Conservation (phyloP, 257 asterid genomes). For the Primulina eburnea region DNA sequence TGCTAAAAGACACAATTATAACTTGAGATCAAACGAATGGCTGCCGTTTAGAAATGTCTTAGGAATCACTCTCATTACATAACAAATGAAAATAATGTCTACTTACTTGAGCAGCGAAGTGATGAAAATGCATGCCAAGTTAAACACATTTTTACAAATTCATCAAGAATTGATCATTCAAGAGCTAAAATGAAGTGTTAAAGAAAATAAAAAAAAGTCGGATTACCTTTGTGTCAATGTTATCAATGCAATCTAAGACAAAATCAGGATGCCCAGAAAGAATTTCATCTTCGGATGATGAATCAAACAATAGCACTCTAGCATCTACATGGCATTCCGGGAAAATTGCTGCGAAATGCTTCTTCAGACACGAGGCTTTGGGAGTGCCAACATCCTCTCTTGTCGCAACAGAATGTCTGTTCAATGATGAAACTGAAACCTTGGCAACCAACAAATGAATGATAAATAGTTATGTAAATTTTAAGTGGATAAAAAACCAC, state of each 20-base stretch:
- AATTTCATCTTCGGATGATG: slow-evolving; percentile 87
- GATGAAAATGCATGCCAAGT: slow-evolving; percentile 17
- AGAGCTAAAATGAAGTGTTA: slow-evolving; percentile 1
- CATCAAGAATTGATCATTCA: slow-evolving; percentile 15
- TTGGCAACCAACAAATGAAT: slow-evolving; percentile 34
- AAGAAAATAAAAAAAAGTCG: not conserved
- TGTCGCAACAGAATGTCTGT: slow-evolving; percentile 96
- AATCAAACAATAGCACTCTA: slow-evolving; percentile 73
- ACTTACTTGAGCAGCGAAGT: not conserved
- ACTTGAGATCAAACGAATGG: slow-evolving; percentile 1
- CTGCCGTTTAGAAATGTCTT: not conserved
- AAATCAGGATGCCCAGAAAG: slow-evolving; percentile 83
- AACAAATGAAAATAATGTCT: slow-evolving; percentile 15
- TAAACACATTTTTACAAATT: slow-evolving; percentile 3
- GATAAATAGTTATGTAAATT: slow-evolving; percentile 17
- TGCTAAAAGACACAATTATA: slow-evolving; percentile 12
- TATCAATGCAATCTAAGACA: slow-evolving; percentile 94
- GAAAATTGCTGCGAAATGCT: slow-evolving; percentile 73
- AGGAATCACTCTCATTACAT: not conserved
- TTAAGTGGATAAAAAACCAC: not conserved
- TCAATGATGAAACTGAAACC: slow-evolving; percentile 95
- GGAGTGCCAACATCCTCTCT: slow-evolving; percentile 95
- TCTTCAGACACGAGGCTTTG: slow-evolving; percentile 83
- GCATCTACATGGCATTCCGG: slow-evolving; percentile 92
- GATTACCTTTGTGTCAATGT: slow-evolving; percentile 91